A percentile compares a stretch with the other conserved stretches of the same genome.
Conservation (phyloP, 2,329 filamentous ascomycete species). For the Neurospora sp. region DNA sequence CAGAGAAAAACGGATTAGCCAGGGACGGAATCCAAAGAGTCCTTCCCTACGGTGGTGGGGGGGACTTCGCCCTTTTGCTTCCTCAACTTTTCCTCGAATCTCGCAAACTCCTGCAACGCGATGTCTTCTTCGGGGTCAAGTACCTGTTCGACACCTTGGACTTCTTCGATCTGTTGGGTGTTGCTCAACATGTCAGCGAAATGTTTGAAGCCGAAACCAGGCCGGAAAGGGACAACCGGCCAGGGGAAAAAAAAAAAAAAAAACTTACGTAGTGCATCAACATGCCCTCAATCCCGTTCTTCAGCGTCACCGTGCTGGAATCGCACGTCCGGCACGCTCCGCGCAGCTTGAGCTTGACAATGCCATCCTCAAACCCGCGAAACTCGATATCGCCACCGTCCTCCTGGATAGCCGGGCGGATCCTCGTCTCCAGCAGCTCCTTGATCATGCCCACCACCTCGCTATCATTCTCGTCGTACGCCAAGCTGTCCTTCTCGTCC, state of each 20-base stretch:
- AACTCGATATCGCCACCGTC: slow-evolving; percentile 98
- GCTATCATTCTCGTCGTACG: slow-evolving; percentile 81
- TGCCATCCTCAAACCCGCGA: slow-evolving; percentile 74
- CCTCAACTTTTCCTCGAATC: slow-evolving; percentile 78
- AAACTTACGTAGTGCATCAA: slow-evolving; percentile 79
- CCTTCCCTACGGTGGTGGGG: slow-evolving; percentile 28
- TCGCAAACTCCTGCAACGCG: slow-evolving; percentile 77
- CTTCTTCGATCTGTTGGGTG: slow-evolving; percentile 71
- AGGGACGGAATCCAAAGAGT: slow-evolving; percentile 28
- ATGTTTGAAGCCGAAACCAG: neutral
- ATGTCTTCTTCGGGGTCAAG: slow-evolving; percentile 88
- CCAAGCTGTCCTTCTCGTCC: slow-evolving; percentile 58
- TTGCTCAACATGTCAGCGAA: neutral
- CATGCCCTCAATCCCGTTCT: slow-evolving; percentile 98
- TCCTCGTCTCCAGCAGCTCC: slow-evolving; percentile 88
- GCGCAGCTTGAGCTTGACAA: slow-evolving; percentile 76
- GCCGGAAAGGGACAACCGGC: slow-evolving; percentile 1
- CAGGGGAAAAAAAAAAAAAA: slow-evolving; percentile 23
- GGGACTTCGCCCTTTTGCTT: slow-evolving; percentile 38
- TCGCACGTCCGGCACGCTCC: slow-evolving; percentile 95
- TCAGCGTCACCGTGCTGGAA: slow-evolving; percentile 90
- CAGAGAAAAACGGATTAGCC: slow-evolving; percentile 17
- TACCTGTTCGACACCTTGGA: slow-evolving; percentile 84
- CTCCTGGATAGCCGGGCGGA: slow-evolving; percentile 91
- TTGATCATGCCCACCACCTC: slow-evolving; percentile 99